Conservation (phyloP, 345 rosid species). For the Populus euphratica region DNA sequence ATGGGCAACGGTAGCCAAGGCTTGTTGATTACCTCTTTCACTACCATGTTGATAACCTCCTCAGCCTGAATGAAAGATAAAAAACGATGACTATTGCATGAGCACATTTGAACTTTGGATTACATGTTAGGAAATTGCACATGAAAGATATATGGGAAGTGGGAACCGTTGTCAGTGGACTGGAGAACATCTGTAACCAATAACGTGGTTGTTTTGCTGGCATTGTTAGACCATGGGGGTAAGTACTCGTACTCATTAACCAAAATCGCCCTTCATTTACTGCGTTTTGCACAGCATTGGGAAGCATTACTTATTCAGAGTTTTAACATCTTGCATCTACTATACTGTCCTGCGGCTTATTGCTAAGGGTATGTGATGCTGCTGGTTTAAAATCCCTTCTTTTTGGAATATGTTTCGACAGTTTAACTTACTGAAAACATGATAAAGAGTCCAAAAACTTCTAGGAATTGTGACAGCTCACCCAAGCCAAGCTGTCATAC, state of each 20-base stretch:
- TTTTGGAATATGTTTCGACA: not conserved
- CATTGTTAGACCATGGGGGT: too few species aligned
- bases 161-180: not conserved
- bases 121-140: too few species aligned
- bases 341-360: not conserved
- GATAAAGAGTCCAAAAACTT: not conserved
- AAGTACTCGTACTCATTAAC: too few species aligned
- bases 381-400: not conserved
- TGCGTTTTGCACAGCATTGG: not conserved
- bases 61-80: conserved; percentile 48
- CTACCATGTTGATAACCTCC: conserved; percentile 68
- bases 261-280: not conserved
- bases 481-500: not conserved
- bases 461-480: not conserved
- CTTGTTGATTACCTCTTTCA: conserved; percentile 84
- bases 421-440: not conserved
- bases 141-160: not conserved
- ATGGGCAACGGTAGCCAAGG: conserved; percentile 91
- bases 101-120: too few species aligned
- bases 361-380: not conserved
- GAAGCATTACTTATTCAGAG: not conserved
- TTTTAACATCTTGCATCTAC: not conserved
- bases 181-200: not conserved
- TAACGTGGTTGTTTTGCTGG: not conserved
- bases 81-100: too few species aligned